Base-by-base conservation (phyloP, 2,329 filamentous ascomycete species). In the Alternaria burnsii region DNA sequence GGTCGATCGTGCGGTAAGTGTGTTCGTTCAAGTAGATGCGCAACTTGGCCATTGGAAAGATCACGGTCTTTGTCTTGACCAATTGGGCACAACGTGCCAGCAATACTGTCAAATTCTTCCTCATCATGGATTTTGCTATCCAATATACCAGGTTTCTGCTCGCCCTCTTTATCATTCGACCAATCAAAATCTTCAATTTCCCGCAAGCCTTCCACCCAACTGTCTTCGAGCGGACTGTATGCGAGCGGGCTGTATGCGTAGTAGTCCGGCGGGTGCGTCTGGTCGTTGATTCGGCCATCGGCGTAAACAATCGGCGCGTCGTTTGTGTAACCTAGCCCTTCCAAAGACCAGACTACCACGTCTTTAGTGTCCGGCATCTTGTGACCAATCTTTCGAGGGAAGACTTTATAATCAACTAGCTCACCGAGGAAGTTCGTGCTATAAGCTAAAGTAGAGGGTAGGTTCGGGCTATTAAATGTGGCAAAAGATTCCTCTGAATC, bases 141-240 rank as follows among this genome's bases (percentile, higher is more conserved):
- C 32, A 2, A 20, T 16, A 44, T 47, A 8, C 32, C 8, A 42
- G 2, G 2, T 5, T 30, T 14, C 20, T 42, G 12, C 11, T 30
- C 9, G 2, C 50, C n/a, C 1, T n/a, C n/a, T 38, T 48, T 34
- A 16, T 28, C 20, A 20, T 9, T 32, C 6, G 20, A 26, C 72
- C 73, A 75, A 38, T 74, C 69, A 20, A 71, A 73, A 1, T 63
- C 59, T 2, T 72, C 71, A 48, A 76, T 76, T 5, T 55, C 59
- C 20, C 64, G 50, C 8, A 66, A 38, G 4, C 67, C 68, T 1
- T 74, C 71, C 22, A 66, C 46, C 72, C 71, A 74, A 8, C 52
- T 62, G n/a, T 52, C 20, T 7, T 22, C 3, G 53, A 41, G 22
- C 16, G 40, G 11, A 2, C 24, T 24, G 12, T n/a, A n/a, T n/a